A percentile compares a stretch with the other conserved stretches of the same genome.
These are phyloP conservation scores for Peronospora belbahrii DNA, from an alignment of 352 stramenopile genomes.

Conservation along the genomic window DNA sequence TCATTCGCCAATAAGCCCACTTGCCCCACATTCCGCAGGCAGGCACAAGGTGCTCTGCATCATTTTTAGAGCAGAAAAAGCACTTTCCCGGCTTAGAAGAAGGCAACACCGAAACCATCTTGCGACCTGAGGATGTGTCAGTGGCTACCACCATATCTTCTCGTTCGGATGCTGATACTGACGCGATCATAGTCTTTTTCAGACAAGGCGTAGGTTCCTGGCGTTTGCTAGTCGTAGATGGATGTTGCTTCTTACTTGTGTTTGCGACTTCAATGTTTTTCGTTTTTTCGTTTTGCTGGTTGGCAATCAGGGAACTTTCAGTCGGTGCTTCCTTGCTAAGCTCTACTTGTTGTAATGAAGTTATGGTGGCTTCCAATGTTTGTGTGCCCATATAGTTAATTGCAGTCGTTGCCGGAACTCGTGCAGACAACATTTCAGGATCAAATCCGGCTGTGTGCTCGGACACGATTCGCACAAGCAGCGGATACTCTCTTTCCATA, in stretches of 20 bases:
- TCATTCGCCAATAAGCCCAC: slow-evolving; percentile 82
- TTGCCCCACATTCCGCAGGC: slow-evolving; percentile 79
- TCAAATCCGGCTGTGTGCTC: slow-evolving; percentile 79
- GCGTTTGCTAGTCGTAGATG: neutral
- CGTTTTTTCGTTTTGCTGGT: neutral
- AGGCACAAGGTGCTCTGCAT: slow-evolving; percentile 70
- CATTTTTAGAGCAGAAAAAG: slow-evolving; percentile 83
- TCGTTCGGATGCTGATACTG: neutral
- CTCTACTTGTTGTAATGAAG: neutral
- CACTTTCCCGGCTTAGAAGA: slow-evolving; percentile 78
- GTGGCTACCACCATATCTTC: neutral
- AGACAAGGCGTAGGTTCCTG: neutral
- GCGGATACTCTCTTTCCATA: slow-evolving; percentile 63
- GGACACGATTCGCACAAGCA: slow-evolving; percentile 75
- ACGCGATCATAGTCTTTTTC: neutral
- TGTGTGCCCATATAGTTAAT: slow-evolving; percentile 18
- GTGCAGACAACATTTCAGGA: slow-evolving; percentile 55
- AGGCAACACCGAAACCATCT: slow-evolving; percentile 68
- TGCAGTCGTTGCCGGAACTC: slow-evolving; percentile 15
- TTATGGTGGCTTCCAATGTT: neutral
- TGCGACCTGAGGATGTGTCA: slow-evolving; percentile 10
- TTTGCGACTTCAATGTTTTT: neutral
- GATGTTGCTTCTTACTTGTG: neutral
- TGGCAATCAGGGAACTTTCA: neutral
- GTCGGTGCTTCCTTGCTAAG: neutral